Evolutionary conservation across 2,329 filamentous ascomycete species (phyloP).

Genomic region (Epichloe elymi): DNA sequence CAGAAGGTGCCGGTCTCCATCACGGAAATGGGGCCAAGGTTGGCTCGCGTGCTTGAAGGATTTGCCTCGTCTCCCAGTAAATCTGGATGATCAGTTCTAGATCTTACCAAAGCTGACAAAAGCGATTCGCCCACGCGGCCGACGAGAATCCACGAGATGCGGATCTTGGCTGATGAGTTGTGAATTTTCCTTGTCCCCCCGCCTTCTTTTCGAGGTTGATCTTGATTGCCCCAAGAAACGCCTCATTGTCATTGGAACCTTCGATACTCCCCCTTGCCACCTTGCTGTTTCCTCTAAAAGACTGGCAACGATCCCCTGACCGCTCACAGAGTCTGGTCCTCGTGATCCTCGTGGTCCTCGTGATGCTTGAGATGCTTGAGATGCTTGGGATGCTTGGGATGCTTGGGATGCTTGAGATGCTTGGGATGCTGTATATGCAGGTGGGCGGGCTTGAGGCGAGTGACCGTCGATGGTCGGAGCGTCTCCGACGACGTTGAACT

Average conservation of each 20-base stretch:
- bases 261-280: background rate
- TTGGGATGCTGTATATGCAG: background rate
- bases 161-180: background rate
- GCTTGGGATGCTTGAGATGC: background rate
- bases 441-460: background rate
- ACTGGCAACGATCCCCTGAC: background rate
- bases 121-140: background rate
- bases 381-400: background rate
- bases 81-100: background rate
- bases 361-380: no score
- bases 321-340: conserved; percentile 2
- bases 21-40: background rate
- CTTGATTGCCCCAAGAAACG: background rate
- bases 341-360: background rate
- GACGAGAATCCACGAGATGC: background rate
- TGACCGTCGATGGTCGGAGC: background rate
- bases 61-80: background rate
- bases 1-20: conserved; percentile 4
- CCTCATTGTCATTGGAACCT: background rate
- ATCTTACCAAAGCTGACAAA: background rate
- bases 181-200: background rate
- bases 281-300: background rate
- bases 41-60: background rate
- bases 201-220: background rate
- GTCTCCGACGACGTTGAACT: background rate